These are phyloP conservation scores for Paramecium caudatum DNA, from an alignment of 73 alveolate species.

Conservation along the genomic window DNA sequence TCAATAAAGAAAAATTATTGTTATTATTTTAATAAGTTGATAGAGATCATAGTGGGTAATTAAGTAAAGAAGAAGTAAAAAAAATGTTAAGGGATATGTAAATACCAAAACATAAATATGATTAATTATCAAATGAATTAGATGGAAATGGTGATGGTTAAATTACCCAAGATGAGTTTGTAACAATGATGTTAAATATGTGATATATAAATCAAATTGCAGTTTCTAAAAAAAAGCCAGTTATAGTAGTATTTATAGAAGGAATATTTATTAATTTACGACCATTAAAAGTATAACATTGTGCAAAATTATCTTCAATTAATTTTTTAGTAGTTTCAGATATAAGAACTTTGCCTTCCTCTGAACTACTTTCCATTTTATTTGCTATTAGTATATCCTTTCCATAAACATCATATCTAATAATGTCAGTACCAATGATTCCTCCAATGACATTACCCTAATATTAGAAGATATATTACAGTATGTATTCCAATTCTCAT, in stretches of 20 bases:
- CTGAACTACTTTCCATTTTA: slow-evolving; percentile 81
- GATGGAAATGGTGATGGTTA: slow-evolving; percentile 64
- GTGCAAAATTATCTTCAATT: slow-evolving; percentile 57
- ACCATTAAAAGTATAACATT: slow-evolving; percentile 41
- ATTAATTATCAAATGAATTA: neutral
- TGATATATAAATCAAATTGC: slow-evolving; percentile 32
- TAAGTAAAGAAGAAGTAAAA: slow-evolving; percentile 17
- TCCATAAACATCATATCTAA: slow-evolving; percentile 83
- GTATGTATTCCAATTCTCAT: slow-evolving; percentile 85
- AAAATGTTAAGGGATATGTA: slow-evolving; percentile 51
- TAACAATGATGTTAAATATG: slow-evolving; percentile 4
- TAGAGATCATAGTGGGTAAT: slow-evolving; percentile 70
- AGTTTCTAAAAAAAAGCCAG: slow-evolving; percentile 54
- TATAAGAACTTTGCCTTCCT: slow-evolving; percentile 76
- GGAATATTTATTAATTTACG: slow-evolving; percentile 64
- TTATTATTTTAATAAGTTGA: slow-evolving; percentile 21
- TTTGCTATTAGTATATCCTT: slow-evolving; percentile 79
- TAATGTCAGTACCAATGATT: slow-evolving; percentile 81
- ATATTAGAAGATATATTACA: neutral
- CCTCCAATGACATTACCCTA: slow-evolving; percentile 83
- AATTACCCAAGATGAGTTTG: slow-evolving; percentile 29
- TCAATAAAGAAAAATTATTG: slow-evolving; percentile 45
- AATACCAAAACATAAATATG: neutral
- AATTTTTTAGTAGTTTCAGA: slow-evolving; percentile 75
- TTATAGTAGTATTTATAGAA: slow-evolving; percentile 64